Evolutionary conservation across 352 stramenopile species (phyloP), one percentile per base, ranked within the genome.

Genomic region (Pythium apleroticum): DNA sequence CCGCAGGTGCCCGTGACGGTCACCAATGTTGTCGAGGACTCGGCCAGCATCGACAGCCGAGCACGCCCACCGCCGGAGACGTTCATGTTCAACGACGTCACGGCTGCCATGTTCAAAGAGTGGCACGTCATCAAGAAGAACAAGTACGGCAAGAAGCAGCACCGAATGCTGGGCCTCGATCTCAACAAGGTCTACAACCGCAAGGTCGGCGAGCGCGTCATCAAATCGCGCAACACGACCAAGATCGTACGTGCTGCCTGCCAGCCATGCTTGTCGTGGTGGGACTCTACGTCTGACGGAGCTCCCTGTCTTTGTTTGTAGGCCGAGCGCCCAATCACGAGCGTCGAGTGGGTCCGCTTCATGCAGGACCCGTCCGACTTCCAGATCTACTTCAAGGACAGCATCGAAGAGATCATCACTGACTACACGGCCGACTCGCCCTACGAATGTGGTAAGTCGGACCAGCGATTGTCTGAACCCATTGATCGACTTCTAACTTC

Each of bases 41-140:
- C 80, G 7, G 69, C 75, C 19, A 89, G 84, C 57, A 54, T 90
- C 52, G 80, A 93, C 57, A 86, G 77, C 33, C 83, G 86, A 31
- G 71, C 77, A 14, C 87, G 87, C 22, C 87, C 87, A 12, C 85
- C 84, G 30, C 87, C 87, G 1, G 84, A 93, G 62, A 96, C 87
- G 33, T 96, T 96, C 70, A 96, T 96, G 88, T 96, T 94, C 60
- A 96, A 96, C 72, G 88, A 96, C 69, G 86, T 96, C 55, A 96
- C 86, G 22, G 88, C 86, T 3, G 88, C 82, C 6, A 95, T 94
- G 85, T 96, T 94, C 72, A 95, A 96, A 68, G 88, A 96, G 65
- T 96, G 88, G 88, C 88, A 88, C 33, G 80, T 96, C 41, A 91
- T 93, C 63, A 96, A 96, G 74, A 96, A 94, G 66, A 96, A 96